Conservation (phyloP, 768 basidiomycete species). For the Psilocybe sp. region DNA sequence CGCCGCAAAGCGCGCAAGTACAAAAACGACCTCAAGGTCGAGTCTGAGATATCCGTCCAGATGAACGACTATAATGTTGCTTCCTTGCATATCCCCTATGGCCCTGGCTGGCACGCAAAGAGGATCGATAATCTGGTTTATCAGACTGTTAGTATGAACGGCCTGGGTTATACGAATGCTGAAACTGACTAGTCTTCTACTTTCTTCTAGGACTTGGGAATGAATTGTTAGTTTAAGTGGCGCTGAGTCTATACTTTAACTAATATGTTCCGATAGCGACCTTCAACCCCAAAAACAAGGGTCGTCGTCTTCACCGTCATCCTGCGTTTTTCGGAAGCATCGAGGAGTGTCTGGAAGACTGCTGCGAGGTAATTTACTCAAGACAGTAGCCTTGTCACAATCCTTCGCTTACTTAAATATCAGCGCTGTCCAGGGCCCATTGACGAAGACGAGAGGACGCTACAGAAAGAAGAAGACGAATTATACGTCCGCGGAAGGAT, state of each 20-base stretch:
- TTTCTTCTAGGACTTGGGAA: slow-evolving; percentile 44
- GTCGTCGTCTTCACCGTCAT: slow-evolving; percentile 57
- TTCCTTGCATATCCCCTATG: slow-evolving; percentile 59
- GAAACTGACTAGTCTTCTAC: background rate
- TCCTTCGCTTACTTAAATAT: background rate
- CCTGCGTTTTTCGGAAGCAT: slow-evolving; percentile 62
- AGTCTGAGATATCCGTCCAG: slow-evolving; percentile 40
- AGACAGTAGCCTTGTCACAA: background rate
- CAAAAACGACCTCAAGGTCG: slow-evolving; percentile 56
- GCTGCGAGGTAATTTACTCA: slow-evolving; percentile 47
- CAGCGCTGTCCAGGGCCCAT: slow-evolving; percentile 55
- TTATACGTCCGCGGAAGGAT: slow-evolving; percentile 52
- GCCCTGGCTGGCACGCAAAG: slow-evolving; percentile 56
- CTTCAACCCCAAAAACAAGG: slow-evolving; percentile 64
- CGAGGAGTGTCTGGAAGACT: slow-evolving; percentile 56
- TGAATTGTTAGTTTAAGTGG: slow-evolving; percentile 43
- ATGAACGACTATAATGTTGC: slow-evolving; percentile 59
- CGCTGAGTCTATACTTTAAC: background rate
- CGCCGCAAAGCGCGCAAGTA: slow-evolving; percentile 35
- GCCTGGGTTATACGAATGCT: background rate
- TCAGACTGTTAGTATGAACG: slow-evolving; percentile 13
- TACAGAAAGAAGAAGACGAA: slow-evolving; percentile 53
- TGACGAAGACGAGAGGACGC: slow-evolving; percentile 50
- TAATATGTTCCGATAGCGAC: slow-evolving; percentile 36
- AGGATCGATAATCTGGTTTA: slow-evolving; percentile 52